Evolutionary conservation across 768 basidiomycete genomes (phyloP).

Genomic region (Serendipita sp.): DNA sequence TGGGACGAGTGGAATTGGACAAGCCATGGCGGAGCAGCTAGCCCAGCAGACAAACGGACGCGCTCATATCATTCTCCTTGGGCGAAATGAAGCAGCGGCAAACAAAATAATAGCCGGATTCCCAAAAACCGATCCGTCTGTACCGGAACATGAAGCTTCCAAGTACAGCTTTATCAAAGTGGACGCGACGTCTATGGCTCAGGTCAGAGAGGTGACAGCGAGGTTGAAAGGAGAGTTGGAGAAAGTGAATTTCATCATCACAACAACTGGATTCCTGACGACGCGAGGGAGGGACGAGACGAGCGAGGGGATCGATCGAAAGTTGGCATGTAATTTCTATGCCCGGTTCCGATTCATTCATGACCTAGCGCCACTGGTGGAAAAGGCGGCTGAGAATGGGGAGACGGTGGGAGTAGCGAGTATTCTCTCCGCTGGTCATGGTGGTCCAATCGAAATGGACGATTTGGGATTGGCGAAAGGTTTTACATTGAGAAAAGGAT

Average conservation of each 20-base stretch:
- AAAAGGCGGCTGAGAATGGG: constrained; percentile 13
- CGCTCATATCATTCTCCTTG: constrained; percentile 35
- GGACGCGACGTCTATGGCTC: constrained; percentile 35
- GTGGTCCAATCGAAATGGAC: constrained; percentile 25
- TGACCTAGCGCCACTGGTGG: constrained; percentile 30
- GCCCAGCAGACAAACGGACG: constrained; percentile 31
- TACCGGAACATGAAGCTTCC: constrained; percentile 9
- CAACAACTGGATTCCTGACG: constrained; percentile 28
- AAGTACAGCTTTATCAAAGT: constrained; percentile 35
- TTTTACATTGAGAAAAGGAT: constrained; percentile 24
- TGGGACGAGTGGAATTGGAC: constrained; percentile 23
- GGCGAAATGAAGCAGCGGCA: constrained; percentile 33
- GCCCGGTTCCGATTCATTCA: constrained; percentile 33
- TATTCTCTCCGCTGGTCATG: constrained; percentile 24
- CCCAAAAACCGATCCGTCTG: constrained; percentile 17
- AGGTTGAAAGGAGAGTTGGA: constrained; percentile 14
- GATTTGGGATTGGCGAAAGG: constrained; percentile 35
- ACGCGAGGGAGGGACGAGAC: constrained; percentile 13
- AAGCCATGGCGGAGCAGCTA: constrained; percentile 31
- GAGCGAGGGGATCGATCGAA: constrained; percentile 8
- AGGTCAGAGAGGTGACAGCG: constrained; percentile 21
- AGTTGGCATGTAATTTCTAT: constrained; percentile 23
- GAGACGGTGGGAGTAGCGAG: constrained; percentile 37
- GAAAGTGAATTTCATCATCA: constrained; percentile 38
- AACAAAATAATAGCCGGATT: constrained; percentile 28